These are phyloP conservation scores for Pichia californica DNA, from an alignment of 805 yeast species.

Conservation along the genomic window DNA sequence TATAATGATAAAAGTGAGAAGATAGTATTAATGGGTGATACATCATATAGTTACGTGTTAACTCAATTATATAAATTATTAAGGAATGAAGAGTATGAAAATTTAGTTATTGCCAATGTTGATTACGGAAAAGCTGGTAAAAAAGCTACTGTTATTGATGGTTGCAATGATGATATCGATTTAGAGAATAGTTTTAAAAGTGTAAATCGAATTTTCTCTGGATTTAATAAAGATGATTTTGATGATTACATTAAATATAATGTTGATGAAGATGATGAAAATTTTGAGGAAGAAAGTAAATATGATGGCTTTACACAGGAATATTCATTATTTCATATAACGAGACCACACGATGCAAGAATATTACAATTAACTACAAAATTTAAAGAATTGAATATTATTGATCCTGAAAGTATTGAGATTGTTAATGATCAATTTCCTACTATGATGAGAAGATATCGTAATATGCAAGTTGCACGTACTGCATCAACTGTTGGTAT, in stretches of 20 bases:
- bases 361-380: conserved; percentile 68
- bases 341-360: conserved; percentile 72
- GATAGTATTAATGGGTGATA: conserved; percentile 66
- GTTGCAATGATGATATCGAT: background rate
- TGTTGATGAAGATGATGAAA: conserved; percentile 8
- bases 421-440: conserved; percentile 60
- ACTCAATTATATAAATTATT: conserved; percentile 32
- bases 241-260: conserved; percentile 2
- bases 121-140: conserved; percentile 25
- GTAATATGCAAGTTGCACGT: conserved; percentile 81
- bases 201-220: conserved; percentile 30
- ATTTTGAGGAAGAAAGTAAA: conserved; percentile 23
- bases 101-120: conserved; percentile 35
- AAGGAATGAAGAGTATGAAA: conserved; percentile 27
- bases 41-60: conserved; percentile 53
- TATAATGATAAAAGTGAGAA: conserved; percentile 36
- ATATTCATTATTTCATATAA: conserved; percentile 62
- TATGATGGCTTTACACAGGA: conserved; percentile 31
- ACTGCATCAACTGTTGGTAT: conserved; percentile 91
- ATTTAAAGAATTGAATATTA: conserved; percentile 48
- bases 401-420: conserved; percentile 35
- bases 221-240: conserved; percentile 19
- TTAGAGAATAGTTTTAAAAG: background rate
- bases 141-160: conserved; percentile 23
- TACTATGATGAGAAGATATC: conserved; percentile 75